Percentiles rank a stretch among this genome's conserved stretches.
Evolutionary conservation across 108 stramenopile genomes (phyloP).

Genomic region (Nitzschia sp.): DNA sequence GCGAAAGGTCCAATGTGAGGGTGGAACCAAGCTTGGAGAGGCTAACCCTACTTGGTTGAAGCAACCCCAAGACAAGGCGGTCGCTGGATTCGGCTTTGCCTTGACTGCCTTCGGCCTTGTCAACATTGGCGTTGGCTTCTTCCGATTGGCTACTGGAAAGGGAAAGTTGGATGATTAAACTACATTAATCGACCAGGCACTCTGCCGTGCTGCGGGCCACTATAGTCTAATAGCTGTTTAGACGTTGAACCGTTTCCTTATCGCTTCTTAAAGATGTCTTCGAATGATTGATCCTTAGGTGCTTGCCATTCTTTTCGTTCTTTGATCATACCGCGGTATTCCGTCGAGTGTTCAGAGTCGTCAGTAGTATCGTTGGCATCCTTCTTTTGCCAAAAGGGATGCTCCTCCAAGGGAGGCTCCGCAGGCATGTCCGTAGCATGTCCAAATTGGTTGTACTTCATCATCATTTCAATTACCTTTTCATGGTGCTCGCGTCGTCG

Average conservation of each 20-base stretch:
- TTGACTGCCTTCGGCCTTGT: slow-evolving; percentile 47
- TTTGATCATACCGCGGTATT: slow-evolving; percentile 66
- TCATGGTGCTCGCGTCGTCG: slow-evolving; percentile 73
- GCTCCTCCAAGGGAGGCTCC: slow-evolving; percentile 57
- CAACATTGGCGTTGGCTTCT: slow-evolving; percentile 40
- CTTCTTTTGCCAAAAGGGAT: slow-evolving; percentile 66
- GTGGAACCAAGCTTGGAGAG: slow-evolving; percentile 76
- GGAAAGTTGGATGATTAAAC: slow-evolving; percentile 56
- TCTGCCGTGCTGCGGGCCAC: neutral
- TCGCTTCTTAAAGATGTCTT: slow-evolving; percentile 62
- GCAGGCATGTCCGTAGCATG: slow-evolving; percentile 68
- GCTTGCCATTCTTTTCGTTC: slow-evolving; percentile 83
- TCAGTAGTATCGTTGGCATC: slow-evolving; percentile 15
- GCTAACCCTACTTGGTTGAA: slow-evolving; percentile 81
- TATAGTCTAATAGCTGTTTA: neutral
- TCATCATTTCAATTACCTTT: slow-evolving; percentile 75
- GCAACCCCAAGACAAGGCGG: slow-evolving; percentile 55
- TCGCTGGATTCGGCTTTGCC: slow-evolving; percentile 44
- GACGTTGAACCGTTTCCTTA: slow-evolving; percentile 5
- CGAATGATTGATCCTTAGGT: slow-evolving; percentile 54
- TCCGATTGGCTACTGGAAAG: slow-evolving; percentile 77
- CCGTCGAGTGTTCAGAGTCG: slow-evolving; percentile 32
- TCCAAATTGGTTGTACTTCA: slow-evolving; percentile 81
- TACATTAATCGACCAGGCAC: neutral
- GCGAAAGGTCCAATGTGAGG: slow-evolving; percentile 67